phyloP scores from a whole-genome alignment of 495 filamentous ascomycete species.

The Trichoderma parareesei region DNA sequence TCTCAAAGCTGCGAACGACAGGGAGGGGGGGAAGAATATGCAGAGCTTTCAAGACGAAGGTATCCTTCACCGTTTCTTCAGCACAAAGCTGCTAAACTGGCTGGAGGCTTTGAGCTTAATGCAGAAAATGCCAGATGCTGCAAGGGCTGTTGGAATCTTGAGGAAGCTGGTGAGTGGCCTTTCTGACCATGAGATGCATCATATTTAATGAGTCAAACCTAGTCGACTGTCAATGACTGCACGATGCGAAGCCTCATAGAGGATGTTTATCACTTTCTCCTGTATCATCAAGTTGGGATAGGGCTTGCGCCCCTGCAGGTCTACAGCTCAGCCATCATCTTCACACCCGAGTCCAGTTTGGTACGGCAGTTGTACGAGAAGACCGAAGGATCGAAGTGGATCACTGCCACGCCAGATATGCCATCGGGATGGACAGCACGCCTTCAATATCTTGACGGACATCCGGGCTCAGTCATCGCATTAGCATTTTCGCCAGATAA shows the following conservation, averaged over 20 bases:
- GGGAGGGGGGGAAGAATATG: background rate
- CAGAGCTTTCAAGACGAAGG: background rate
- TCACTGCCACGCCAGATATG: background rate
- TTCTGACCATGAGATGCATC: background rate
- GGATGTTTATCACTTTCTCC: constrained; percentile 15
- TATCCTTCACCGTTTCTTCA: background rate
- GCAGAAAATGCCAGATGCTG: background rate
- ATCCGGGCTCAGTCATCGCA: background rate
- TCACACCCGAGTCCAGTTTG: constrained; percentile 10
- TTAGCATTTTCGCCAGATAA: constrained; percentile 1
- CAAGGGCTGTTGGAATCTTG: background rate
- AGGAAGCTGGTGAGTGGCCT: background rate
- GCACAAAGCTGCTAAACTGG: constrained; percentile 11
- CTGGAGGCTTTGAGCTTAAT: constrained; percentile 11
- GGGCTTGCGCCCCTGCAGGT: constrained; percentile 16
- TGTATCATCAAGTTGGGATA: constrained; percentile 10
- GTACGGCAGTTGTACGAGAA: constrained; percentile 6
- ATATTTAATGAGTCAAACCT: background rate
- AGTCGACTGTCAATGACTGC: background rate
- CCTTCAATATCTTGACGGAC: constrained; percentile 10
- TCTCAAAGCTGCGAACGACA: constrained; percentile 9
- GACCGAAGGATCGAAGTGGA: constrained; percentile 10
- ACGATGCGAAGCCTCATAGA: background rate
- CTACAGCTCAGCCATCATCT: constrained; percentile 18
- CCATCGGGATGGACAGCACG: constrained; percentile 10